Percentiles rank a stretch among this genome's conserved stretches.
phyloP scores from a whole-genome alignment of 306 rosid species.

The Calophaca sinica region DNA sequence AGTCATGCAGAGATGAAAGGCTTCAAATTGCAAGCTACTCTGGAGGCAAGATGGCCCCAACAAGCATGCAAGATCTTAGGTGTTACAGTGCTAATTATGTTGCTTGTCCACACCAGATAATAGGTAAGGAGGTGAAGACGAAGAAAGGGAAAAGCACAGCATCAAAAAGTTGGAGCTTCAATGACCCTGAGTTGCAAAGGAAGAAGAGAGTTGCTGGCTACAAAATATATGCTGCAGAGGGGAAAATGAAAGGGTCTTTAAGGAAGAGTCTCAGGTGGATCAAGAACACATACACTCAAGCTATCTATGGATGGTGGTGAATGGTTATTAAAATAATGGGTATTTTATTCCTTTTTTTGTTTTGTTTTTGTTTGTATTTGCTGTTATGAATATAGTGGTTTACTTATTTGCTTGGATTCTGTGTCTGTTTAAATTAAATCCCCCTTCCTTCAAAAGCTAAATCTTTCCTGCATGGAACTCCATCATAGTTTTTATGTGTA shows the following conservation, averaged over 20 bases:
- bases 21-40: conserved; percentile 59
- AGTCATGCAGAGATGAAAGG: conserved; percentile 68
- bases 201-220: conserved; percentile 90
- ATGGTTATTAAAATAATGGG: no score
- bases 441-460: no score
- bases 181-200: conserved; percentile 88
- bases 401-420: no score
- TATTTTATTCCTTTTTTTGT: no score
- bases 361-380: no score
- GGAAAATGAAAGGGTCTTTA: conserved; percentile 85
- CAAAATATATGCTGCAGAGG: conserved; percentile 79
- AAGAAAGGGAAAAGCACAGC: conserved; percentile 65
- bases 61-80: conserved; percentile 79
- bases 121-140: conserved; percentile 49
- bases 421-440: no score
- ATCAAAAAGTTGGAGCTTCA: conserved; percentile 73
- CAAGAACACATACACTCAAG: conserved; percentile 72
- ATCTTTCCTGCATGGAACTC: no score
- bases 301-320: conserved; percentile 56
- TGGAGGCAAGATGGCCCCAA: conserved; percentile 43
- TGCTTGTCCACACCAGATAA: conserved; percentile 37
- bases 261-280: conserved; percentile 85
- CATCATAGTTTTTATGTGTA: no score
- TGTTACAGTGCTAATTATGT: conserved; percentile 67
- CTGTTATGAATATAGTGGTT: no score